Conservation (phyloP, 1,284 basidiomycete species). For the Vanrija humicola region DNA sequence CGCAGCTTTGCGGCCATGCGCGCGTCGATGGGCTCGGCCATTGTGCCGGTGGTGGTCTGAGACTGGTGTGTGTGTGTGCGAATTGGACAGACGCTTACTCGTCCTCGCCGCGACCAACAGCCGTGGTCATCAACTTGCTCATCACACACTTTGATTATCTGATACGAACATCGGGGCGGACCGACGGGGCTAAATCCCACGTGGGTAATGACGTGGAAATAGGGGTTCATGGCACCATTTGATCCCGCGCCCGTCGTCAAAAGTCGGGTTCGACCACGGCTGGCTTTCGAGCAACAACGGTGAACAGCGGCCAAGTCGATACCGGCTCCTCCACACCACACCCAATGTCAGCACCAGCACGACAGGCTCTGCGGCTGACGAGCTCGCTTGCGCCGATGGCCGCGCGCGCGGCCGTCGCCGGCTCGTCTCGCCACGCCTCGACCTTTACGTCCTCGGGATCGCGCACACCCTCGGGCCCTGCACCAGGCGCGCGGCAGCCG, state of each 20-base stretch:
- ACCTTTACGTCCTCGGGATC: constrained; percentile 1
- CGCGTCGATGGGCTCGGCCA: constrained; percentile 7
- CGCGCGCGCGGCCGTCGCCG: background rate
- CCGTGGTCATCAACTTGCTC: background rate
- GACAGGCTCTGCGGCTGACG: constrained; percentile 5
- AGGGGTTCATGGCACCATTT: background rate
- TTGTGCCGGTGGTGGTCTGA: background rate
- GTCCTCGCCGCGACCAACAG: background rate
- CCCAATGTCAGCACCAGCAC: background rate
- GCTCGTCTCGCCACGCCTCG: constrained; percentile 9
- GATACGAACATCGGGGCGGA: background rate
- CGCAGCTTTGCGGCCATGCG: constrained; percentile 20
- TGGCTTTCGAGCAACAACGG: background rate
- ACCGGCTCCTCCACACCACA: background rate
- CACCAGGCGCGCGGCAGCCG: constrained; percentile 13
- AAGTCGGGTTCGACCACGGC: constrained; percentile 3
- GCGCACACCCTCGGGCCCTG: background rate
- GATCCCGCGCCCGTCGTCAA: constrained; percentile 1
- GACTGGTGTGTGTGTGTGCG: background rate
- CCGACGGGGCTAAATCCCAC: background rate
- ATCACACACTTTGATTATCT: constrained; percentile 1
- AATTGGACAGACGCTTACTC: too few relatives aligned
- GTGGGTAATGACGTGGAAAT: background rate
- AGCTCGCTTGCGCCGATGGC: background rate
- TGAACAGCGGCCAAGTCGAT: background rate